Conservation (phyloP, 1,139 yeast species). For the Debaryomycetaceae sp. region DNA sequence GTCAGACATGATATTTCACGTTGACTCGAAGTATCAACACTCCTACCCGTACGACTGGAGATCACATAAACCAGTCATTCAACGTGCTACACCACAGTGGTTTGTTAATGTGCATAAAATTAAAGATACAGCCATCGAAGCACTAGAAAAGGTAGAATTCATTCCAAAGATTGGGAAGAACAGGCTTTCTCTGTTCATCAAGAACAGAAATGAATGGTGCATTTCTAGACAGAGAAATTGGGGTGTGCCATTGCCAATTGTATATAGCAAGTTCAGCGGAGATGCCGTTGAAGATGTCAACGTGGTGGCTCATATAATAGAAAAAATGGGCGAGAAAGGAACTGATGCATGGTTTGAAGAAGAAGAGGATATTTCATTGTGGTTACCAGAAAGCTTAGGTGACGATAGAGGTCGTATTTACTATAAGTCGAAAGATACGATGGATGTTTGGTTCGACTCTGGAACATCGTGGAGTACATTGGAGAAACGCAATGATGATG, state of each 20-base stretch:
- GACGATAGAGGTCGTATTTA: conserved; percentile 37
- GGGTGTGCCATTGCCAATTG: conserved; percentile 97
- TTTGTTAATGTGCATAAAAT: conserved; percentile 82
- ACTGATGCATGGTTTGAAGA: conserved; percentile 78
- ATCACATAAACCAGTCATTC: conserved; percentile 90
- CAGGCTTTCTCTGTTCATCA: conserved; percentile 69
- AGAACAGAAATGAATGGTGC: conserved; percentile 92
- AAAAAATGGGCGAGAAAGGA: conserved; percentile 53
- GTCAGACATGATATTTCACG: conserved; percentile 44
- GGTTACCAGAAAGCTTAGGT: conserved; percentile 59
- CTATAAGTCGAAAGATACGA: conserved; percentile 77
- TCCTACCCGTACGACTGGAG: conserved; percentile 98
- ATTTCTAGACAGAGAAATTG: conserved; percentile 95
- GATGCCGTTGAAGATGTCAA: conserved; percentile 54
- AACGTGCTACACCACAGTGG: conserved; percentile 96
- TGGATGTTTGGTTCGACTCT: conserved; percentile 99
- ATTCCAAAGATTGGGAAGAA: conserved; percentile 70
- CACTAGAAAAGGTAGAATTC: conserved; percentile 63
- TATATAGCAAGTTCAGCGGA: conserved; percentile 58
- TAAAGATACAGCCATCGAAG: conserved; percentile 56
- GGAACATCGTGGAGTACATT: conserved; percentile 90
- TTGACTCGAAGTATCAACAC: conserved; percentile 58
- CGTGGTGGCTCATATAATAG: conserved; percentile 53
- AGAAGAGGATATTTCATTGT: conserved; percentile 51
- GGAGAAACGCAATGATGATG: conserved; percentile 27